These are phyloP conservation scores for Boletus subparvulus DNA, from an alignment of 768 basidiomycete species.

Conservation along the genomic window DNA sequence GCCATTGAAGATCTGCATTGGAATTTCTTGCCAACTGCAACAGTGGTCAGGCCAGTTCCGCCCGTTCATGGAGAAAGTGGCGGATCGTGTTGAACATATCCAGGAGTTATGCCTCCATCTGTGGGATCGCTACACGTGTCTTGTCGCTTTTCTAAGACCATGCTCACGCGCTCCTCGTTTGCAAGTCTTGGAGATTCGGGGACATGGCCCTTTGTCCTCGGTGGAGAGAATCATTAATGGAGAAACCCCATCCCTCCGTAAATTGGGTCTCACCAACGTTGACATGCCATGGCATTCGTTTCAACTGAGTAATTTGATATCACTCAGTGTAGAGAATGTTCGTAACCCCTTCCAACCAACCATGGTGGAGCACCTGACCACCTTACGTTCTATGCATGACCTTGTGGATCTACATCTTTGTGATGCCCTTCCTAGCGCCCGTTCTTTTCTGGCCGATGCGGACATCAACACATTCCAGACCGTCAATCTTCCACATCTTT, in stretches of 20 bases:
- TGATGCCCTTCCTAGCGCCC: neutral
- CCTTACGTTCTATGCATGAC: neutral
- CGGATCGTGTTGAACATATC: neutral
- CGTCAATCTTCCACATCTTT: neutral
- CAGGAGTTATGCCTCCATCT: neutral
- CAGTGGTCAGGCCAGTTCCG: neutral
- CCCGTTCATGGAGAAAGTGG: neutral
- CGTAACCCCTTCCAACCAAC: too few relatives aligned
- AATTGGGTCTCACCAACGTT: too few relatives aligned
- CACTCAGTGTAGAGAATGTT: neutral
- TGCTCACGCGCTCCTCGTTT: neutral
- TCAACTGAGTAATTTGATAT: neutral
- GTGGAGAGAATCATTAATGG: neutral
- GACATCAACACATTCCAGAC: neutral
- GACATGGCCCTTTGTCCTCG: too few relatives aligned
- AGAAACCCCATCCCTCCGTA: neutral
- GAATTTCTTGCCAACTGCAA: conserved; percentile 13
- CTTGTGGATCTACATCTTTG: neutral
- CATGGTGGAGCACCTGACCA: neutral
- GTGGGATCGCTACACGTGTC: neutral
- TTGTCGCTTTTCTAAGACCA: neutral
- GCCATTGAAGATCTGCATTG: neutral
- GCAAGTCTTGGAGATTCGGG: neutral
- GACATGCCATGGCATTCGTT: too few relatives aligned
- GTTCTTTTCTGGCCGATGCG: neutral